Evolutionary conservation across 2,329 filamentous ascomycete species (phyloP), one percentile per base, ranked within the genome.

Genomic region (Zopfia rhizophila): DNA sequence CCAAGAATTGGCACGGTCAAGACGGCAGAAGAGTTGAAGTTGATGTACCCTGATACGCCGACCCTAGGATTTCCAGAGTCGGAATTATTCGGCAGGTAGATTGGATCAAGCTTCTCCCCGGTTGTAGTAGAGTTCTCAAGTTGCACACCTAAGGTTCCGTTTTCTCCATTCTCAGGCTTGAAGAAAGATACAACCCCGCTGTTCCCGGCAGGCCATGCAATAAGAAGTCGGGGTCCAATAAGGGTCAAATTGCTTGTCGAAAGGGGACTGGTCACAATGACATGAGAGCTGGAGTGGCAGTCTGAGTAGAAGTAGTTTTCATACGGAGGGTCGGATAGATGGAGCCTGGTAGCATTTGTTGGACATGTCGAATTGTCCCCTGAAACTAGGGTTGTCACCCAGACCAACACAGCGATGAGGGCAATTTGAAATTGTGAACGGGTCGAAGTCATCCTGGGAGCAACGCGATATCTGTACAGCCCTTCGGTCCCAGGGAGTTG

Each of bases 301-400:
- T 87, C 84, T 0, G 83, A 86, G 54, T 85, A 83, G 68, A 88
- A 86, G 66, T 83, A 86, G 58, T 87, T 86, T 27, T 83, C 75
- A 48, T 86, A 85, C 0, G 84, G 84, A 1, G 78, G 76, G 51
- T 85, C 82, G 22, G 74, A 79, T 3, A 85, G 69, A 47, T 77
- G 70, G 7, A 79, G 64, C 16, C 69, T 73, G 1, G 68, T 69
- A 5, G 73, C 59, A 36, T 53, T 45, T 14, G 30, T 37, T 8
- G 63, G 48, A 27, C 65, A 61, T 7, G 38, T 30, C 5, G 28
- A 17, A 18, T 42, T 42, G 19, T 38, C 19, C n/a, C n/a, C n/a
- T n/a, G n/a, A n/a, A n/a, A n/a, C n/a, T n/a, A n/a, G n/a, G n/a
- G n/a, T n/a, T n/a, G n/a, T n/a, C n/a, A n/a, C n/a, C n/a, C n/a